These are phyloP conservation scores for Phialemoniopsis sp. DNA, from an alignment of 2,329 filamentous ascomycete genomes.

Conservation along the genomic window DNA sequence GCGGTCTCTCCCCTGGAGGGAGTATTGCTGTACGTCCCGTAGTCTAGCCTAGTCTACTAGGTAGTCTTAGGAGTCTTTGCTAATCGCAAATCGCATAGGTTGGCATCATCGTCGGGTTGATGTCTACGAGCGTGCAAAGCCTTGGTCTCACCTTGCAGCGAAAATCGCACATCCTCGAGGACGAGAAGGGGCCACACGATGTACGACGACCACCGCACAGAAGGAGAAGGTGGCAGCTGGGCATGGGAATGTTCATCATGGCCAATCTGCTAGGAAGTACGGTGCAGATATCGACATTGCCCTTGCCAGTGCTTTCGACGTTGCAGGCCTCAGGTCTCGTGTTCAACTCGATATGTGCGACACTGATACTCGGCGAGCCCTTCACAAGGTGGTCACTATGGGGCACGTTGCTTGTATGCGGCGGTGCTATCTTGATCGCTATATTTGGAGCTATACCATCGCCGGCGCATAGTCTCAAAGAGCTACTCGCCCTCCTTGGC, in stretches of 20 bases:
- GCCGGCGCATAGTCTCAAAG: slow-evolving; percentile 80
- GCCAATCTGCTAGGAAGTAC: slow-evolving; percentile 93
- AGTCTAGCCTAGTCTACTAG: neutral
- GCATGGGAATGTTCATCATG: slow-evolving; percentile 95
- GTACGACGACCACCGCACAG: slow-evolving; percentile 82
- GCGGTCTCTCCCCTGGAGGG: slow-evolving; percentile 73
- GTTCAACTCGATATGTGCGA: slow-evolving; percentile 98
- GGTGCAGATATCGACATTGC: slow-evolving; percentile 95
- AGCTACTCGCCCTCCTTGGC: slow-evolving; percentile 72
- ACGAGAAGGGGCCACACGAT: slow-evolving; percentile 81
- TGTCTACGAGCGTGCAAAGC: slow-evolving; percentile 93
- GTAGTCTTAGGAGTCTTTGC: neutral
- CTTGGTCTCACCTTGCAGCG: slow-evolving; percentile 92
- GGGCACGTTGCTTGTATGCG: slow-evolving; percentile 83
- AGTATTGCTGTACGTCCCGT: slow-evolving; percentile 63
- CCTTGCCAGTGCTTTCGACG: slow-evolving; percentile 89
- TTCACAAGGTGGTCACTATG: slow-evolving; percentile 92
- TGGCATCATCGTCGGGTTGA: slow-evolving; percentile 85
- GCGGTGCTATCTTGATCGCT: slow-evolving; percentile 86
- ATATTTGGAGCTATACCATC: slow-evolving; percentile 92
- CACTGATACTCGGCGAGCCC: slow-evolving; percentile 84
- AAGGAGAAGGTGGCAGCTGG: slow-evolving; percentile 89
- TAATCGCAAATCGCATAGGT: slow-evolving; percentile 50
- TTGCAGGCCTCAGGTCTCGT: slow-evolving; percentile 93
- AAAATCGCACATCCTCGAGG: slow-evolving; percentile 96